A percentile compares a stretch with the other conserved stretches of the same genome.
These are phyloP conservation scores for Violaceomyces palustris DNA, from an alignment of 1,284 basidiomycete species.

Conservation along the genomic window DNA sequence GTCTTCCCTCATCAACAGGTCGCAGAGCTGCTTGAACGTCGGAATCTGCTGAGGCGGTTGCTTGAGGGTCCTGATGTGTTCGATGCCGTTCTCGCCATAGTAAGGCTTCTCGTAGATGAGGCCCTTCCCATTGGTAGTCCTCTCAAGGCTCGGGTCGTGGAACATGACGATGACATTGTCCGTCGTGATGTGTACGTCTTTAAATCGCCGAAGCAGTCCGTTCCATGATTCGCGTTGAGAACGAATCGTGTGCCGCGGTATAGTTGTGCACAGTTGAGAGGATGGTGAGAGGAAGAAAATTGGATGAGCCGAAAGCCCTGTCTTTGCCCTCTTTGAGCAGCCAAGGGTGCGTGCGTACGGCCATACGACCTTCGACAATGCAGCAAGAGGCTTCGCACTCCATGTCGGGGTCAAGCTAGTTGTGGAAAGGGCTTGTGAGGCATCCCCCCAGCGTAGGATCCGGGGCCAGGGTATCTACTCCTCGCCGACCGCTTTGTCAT, in stretches of 20 bases:
- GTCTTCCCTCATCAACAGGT: constrained; percentile 46
- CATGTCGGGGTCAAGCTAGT: too few species aligned
- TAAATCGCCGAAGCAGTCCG: too few species aligned
- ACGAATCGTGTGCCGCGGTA: not conserved
- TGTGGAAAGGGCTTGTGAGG: too few species aligned
- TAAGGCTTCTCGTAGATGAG: constrained; percentile 57
- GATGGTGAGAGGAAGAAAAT: not conserved
- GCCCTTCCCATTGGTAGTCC: constrained; percentile 60
- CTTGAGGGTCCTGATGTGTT: constrained; percentile 75
- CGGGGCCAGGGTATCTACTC: too few species aligned
- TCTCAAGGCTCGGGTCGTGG: constrained; percentile 70
- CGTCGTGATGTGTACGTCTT: constrained; percentile 91
- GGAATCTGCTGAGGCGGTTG: constrained; percentile 61
- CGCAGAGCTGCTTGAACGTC: constrained; percentile 46
- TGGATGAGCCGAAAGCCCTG: not conserved
- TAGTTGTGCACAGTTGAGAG: not conserved
- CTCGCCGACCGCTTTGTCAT: too few species aligned
- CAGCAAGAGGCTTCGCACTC: too few species aligned
- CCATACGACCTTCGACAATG: too few species aligned
- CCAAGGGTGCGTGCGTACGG: too few species aligned
- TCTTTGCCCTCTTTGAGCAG: too few species aligned
- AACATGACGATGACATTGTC: constrained; percentile 92
- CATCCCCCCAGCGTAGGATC: too few species aligned
- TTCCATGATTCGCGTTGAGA: not conserved
- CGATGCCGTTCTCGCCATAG: constrained; percentile 62